Percentiles rank a stretch among this genome's conserved stretches.
These are phyloP conservation scores for Saccharomycopsis selenospora DNA, from an alignment of 805 yeast species.

Conservation along the genomic window DNA sequence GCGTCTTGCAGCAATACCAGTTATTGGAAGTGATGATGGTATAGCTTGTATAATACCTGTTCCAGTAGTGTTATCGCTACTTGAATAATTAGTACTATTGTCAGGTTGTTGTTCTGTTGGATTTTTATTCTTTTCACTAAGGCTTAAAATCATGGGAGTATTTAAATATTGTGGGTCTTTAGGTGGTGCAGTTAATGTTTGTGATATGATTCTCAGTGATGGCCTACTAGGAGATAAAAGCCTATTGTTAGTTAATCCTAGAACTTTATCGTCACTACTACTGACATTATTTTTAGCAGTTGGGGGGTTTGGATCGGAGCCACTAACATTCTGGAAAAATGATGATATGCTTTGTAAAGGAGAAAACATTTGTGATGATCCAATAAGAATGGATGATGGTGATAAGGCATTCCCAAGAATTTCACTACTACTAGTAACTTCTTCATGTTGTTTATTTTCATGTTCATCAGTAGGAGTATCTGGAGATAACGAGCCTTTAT, in stretches of 20 bases:
- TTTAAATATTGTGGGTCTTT: conserved; percentile 13
- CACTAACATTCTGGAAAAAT: conserved; percentile 12
- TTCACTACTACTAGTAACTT: background rate
- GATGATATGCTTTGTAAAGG: conserved; percentile 19
- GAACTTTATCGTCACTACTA: background rate
- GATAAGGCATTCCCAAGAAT: background rate
- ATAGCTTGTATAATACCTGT: no score
- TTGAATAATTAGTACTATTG: no score
- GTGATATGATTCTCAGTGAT: conserved; percentile 4
- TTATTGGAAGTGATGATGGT: no score
- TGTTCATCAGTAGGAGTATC: conserved; percentile 1
- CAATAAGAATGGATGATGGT: background rate
- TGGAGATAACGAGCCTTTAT: background rate
- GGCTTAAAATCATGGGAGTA: conserved; percentile 10
- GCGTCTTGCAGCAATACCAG: no score
- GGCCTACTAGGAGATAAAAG: background rate
- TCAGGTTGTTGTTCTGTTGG: background rate
- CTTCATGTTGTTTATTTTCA: conserved; percentile 6
- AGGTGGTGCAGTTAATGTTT: conserved; percentile 10
- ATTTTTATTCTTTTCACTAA: background rate
- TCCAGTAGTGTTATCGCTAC: no score
- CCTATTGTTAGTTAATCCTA: background rate
- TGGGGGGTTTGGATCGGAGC: background rate
- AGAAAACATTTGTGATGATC: conserved; percentile 11
- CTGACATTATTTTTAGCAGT: background rate